Evolutionary conservation across 176 grass and related monocot genomes (phyloP).

Genomic region (Carex kokanica): DNA sequence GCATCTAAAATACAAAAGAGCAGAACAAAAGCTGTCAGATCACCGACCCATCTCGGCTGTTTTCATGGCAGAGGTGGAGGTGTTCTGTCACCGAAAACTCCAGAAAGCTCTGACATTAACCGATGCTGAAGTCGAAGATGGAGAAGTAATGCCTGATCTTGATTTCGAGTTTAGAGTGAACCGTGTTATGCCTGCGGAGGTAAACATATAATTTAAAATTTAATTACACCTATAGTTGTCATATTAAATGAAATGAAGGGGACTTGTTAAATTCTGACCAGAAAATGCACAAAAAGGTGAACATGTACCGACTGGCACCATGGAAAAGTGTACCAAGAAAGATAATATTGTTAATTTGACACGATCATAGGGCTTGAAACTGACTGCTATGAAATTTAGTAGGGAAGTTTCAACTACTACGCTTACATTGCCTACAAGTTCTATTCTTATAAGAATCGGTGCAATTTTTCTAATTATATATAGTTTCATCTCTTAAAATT

Average conservation of each 20-base stretch:
- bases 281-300: neutral
- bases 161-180: slow-evolving; percentile 33
- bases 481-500: neutral
- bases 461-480: neutral
- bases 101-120: slow-evolving; percentile 83
- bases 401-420: neutral
- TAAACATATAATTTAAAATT: neutral
- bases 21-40: slow-evolving; percentile 65
- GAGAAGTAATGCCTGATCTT: slow-evolving; percentile 57
- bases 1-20: slow-evolving; percentile 49
- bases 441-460: neutral
- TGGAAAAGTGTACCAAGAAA: neutral
- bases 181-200: slow-evolving; percentile 5
- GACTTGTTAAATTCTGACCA: neutral
- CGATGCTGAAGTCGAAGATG: slow-evolving; percentile 70
- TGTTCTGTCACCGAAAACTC: slow-evolving; percentile 74
- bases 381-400: neutral
- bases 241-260: too few species aligned
- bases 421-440: neutral
- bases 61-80: slow-evolving; percentile 77
- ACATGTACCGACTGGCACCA: neutral
- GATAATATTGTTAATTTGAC: neutral
- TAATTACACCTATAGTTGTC: neutral
- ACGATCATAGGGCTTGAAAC: neutral
- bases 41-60: slow-evolving; percentile 71